These are phyloP conservation scores for Limonomyces culmigenus DNA, from an alignment of 1,284 basidiomycete species.

Conservation along the genomic window DNA sequence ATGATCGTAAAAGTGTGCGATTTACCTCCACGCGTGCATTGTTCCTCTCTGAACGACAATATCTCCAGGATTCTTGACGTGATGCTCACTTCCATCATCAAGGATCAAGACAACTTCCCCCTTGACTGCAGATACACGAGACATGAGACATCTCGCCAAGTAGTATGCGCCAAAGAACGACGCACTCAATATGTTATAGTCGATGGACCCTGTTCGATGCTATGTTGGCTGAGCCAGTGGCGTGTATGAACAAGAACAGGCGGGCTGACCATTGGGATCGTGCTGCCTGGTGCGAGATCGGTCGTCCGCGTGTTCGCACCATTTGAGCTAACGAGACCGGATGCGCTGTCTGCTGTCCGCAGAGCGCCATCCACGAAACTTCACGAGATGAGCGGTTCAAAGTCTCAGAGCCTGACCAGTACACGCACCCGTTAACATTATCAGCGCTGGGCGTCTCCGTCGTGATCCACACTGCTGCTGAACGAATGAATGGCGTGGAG, in stretches of 20 bases:
- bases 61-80: conserved; percentile 37
- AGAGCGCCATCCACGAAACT: conserved; percentile 32
- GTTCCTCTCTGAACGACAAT: conserved; percentile 39
- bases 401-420: background rate
- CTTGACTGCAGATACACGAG: conserved; percentile 19
- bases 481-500: background rate
- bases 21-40: conserved; percentile 33
- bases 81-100: conserved; percentile 39
- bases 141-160: conserved; percentile 1
- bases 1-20: background rate
- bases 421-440: conserved; percentile 25
- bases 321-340: conserved; percentile 26
- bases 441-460: conserved; percentile 25
- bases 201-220: conserved; percentile 34
- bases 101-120: conserved; percentile 36
- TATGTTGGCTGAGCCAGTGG: conserved; percentile 6
- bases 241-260: background rate
- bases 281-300: conserved; percentile 36
- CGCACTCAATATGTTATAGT: conserved; percentile 44
- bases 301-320: conserved; percentile 35
- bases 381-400: background rate
- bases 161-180: background rate
- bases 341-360: conserved; percentile 19
- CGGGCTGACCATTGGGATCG: conserved; percentile 27
- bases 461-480: background rate